A percentile compares a stretch with the other conserved stretches of the same genome.
phyloP scores from a whole-genome alignment of 192 early-diverging fungal species.

The Dimargaris verticillata region DNA sequence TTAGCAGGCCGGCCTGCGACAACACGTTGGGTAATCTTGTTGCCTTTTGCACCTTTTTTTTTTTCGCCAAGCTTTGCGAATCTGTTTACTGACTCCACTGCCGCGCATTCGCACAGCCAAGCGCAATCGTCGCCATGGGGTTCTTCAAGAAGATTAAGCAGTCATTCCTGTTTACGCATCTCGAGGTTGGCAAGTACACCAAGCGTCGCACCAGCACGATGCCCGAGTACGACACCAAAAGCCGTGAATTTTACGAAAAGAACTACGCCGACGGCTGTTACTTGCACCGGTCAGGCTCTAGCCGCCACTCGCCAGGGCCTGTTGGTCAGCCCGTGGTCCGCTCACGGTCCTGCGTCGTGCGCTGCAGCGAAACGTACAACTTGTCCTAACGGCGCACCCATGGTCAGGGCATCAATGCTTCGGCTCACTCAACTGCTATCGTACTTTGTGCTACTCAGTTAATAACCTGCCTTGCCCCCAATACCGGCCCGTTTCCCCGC shows the following conservation, averaged over 20 bases:
- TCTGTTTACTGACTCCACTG: too few species aligned
- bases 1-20: too few species aligned
- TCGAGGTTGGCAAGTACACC: constrained; percentile 36
- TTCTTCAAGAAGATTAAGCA: constrained; percentile 26
- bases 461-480: too few species aligned
- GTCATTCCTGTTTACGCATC: constrained; percentile 31
- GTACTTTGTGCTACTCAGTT: too few species aligned
- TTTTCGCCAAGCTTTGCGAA: too few species aligned
- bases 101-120: background rate
- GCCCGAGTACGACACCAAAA: constrained; percentile 10
- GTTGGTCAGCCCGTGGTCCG: too few species aligned
- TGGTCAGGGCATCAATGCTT: too few species aligned
- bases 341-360: background rate
- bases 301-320: too few species aligned
- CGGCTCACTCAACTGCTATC: too few species aligned
- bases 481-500: too few species aligned
- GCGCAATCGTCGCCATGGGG: constrained; percentile 23
- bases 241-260: constrained; percentile 13
- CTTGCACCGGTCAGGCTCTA: background rate
- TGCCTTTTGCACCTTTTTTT: too few species aligned
- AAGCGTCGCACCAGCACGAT: constrained; percentile 20
- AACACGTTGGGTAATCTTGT: too few species aligned
- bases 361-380: constrained; percentile 11
- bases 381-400: background rate
- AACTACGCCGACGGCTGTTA: constrained; percentile 12